Percentiles rank a stretch among this genome's conserved stretches.
Evolutionary conservation across 257 asterid species (phyloP).

Genomic region (Capsicum baccatum): DNA sequence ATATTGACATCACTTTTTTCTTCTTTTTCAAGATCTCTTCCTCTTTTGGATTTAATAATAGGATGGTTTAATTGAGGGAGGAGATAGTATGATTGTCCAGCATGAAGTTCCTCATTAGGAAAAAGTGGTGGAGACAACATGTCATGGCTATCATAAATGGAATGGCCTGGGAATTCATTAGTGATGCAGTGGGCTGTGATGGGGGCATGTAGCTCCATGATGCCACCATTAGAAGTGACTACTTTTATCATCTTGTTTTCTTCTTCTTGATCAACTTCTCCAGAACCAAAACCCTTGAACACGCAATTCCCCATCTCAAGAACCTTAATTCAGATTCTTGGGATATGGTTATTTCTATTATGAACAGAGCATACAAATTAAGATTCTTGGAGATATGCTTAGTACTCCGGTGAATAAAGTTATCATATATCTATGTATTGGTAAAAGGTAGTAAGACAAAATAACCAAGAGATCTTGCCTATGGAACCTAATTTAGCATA

Average conservation of each 20-base stretch:
- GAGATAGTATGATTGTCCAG: conserved; percentile 50
- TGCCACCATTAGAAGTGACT: conserved; percentile 52
- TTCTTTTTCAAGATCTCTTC: background rate
- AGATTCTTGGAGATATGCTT: background rate
- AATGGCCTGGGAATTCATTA: conserved; percentile 61
- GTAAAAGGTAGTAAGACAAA: background rate
- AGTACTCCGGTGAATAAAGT: background rate
- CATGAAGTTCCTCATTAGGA: conserved; percentile 45
- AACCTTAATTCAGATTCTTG: background rate
- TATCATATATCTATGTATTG: background rate
- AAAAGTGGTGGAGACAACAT: conserved; percentile 48
- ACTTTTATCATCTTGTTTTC: conserved; percentile 39
- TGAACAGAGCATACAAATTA: background rate
- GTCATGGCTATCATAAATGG: conserved; percentile 44
- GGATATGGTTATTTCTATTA: background rate
- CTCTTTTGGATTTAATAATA: background rate
- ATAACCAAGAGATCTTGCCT: too few species aligned
- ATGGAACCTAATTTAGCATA: background rate
- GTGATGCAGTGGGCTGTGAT: conserved; percentile 58
- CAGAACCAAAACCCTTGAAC: conserved; percentile 33
- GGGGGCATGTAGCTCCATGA: conserved; percentile 65
- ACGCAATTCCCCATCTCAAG: conserved; percentile 52
- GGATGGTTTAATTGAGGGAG: conserved; percentile 44
- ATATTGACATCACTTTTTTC: background rate
- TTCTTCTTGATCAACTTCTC: conserved; percentile 36